Conservation (phyloP, 75 land plant species). For the Cupressus sempervirens region DNA sequence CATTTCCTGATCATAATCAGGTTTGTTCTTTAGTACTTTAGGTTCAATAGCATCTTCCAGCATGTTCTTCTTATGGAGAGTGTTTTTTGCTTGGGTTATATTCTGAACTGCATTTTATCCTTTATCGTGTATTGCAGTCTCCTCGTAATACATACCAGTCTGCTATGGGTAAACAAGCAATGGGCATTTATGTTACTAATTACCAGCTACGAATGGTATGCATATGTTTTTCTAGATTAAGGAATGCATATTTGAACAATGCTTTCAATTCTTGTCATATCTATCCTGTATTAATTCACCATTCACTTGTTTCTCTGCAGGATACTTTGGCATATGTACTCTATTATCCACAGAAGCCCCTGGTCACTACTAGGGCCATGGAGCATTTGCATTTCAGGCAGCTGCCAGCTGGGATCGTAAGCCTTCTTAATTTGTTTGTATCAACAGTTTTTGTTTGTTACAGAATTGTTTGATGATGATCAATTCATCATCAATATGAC, state of each 20-base stretch:
- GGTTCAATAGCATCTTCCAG: constrained; percentile 3
- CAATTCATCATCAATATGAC: not conserved
- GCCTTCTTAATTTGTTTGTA: not conserved
- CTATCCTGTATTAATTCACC: not conserved
- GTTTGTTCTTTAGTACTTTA: constrained; percentile 20
- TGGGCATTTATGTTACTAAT: constrained; percentile 99
- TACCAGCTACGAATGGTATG: constrained; percentile 95
- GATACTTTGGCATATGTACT: constrained; percentile 98
- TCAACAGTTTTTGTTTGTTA: not conserved
- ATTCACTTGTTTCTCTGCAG: constrained; percentile 30
- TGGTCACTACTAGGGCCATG: constrained; percentile 99
- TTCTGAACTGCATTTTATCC: not conserved
- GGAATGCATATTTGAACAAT: not conserved
- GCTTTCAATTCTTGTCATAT: not conserved
- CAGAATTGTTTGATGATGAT: not conserved
- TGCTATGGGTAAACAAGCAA: constrained; percentile 99
- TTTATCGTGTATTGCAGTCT: constrained; percentile 47
- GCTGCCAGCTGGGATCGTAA: constrained; percentile 98
- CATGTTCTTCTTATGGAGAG: not conserved
- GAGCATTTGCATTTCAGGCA: constrained; percentile 98
- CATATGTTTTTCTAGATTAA: not conserved
- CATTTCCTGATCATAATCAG: constrained; percentile 99
- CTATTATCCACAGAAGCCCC: constrained; percentile 98
- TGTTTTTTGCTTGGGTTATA: not conserved
- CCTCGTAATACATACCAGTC: constrained; percentile 99